Base-by-base conservation (phyloP, 345 rosid genomes). In the Hypericum perforatum region DNA sequence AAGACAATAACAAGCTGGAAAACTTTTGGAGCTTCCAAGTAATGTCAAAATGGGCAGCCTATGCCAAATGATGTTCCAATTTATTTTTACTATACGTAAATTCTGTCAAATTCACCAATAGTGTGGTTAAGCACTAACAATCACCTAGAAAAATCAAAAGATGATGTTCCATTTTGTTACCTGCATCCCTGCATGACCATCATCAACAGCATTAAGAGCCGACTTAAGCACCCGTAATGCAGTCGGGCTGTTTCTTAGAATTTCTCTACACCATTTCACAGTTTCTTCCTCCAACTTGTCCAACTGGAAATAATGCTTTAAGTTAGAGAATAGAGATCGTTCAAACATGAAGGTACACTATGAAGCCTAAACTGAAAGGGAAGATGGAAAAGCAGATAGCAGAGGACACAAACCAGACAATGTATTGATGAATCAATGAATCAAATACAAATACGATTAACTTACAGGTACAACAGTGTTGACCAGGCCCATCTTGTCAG, bases 111-210 rank as follows among this genome's bases (percentile, higher is more conserved):
- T n/a, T n/a, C n/a, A n/a, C n/a, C n/a, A n/a, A n/a, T n/a, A n/a
- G n/a, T n/a, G n/a, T n/a, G n/a, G n/a, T n/a, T n/a, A n/a, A n/a
- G n/a, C n/a, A n/a, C n/a, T n/a, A n/a, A n/a, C n/a, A n/a, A n/a
- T n/a, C n/a, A n/a, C n/a, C n/a, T n/a, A n/a, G n/a, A n/a, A n/a
- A n/a, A n/a, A n/a, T n/a, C n/a, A n/a, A n/a, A n/a, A n/a, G n/a
- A 22, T 22, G 32, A 22, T 22, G 4, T 22, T 22, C 32, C 32
- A 22, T 1, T 1, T 22, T 22, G 9, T 22, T 67, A 87, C 96
- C 89, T 82, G 95, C 57, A 87, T 89, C 62, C 96, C 92, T 0
- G 98, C 90, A 49, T 87, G 95, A 29, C 96, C 98, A 47, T 91
- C 96, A 45, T 87, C 98, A 0, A 78, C 95, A 16, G 98, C 96